These are phyloP conservation scores for Saturnispora ahearnii DNA, from an alignment of 805 yeast species.

Conservation along the genomic window DNA sequence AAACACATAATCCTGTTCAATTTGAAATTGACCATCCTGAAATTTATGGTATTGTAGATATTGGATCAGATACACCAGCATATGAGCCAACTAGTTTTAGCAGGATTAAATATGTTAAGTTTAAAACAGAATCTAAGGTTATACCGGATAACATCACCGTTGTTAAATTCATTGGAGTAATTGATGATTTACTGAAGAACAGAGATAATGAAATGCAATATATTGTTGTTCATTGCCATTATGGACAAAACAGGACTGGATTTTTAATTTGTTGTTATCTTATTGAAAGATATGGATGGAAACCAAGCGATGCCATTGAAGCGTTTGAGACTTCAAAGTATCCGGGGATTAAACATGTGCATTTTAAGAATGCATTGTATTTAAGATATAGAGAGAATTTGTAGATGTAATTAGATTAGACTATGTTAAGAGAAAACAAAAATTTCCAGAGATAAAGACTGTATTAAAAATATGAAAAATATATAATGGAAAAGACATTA, in stretches of 20 bases:
- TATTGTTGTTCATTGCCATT: slow-evolving; percentile 70
- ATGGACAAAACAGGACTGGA: slow-evolving; percentile 76
- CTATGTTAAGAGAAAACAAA: too few relatives aligned
- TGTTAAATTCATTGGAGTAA: slow-evolving; percentile 43
- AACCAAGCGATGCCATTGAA: slow-evolving; percentile 53
- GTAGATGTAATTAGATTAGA: not conserved
- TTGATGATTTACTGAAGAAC: slow-evolving; percentile 35
- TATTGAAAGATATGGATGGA: slow-evolving; percentile 50
- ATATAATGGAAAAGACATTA: not conserved
- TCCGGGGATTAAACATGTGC: slow-evolving; percentile 73
- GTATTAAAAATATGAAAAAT: not conserved
- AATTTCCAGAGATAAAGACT: not conserved
- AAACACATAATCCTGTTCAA: slow-evolving; percentile 45
- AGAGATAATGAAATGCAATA: slow-evolving; percentile 24
- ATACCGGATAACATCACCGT: slow-evolving; percentile 60
- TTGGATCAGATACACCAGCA: slow-evolving; percentile 62
- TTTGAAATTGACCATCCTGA: slow-evolving; percentile 45
- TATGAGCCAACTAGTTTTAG: slow-evolving; percentile 52
- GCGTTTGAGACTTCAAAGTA: slow-evolving; percentile 48
- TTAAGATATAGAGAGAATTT: slow-evolving; percentile 42
- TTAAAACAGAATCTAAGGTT: slow-evolving; percentile 70
- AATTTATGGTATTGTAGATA: slow-evolving; percentile 55
- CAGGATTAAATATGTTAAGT: slow-evolving; percentile 52
- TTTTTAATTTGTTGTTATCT: slow-evolving; percentile 62
- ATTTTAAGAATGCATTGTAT: slow-evolving; percentile 64